Evolutionary conservation across 768 basidiomycete genomes (phyloP), one percentile per base, ranked within the genome.

Genomic region (Pleurotus djamor): DNA sequence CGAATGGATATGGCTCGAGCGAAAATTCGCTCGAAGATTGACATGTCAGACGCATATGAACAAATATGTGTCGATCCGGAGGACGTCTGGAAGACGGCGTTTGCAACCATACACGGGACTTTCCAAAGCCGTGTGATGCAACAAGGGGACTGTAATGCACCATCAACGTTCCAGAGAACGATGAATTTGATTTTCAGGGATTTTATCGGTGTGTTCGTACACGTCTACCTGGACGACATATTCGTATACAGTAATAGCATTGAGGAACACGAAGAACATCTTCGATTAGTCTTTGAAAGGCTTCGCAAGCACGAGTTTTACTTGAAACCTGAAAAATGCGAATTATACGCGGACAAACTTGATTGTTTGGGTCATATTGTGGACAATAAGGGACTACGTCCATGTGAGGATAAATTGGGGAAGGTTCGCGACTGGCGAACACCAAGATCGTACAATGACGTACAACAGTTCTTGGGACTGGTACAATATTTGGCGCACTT

Each of bases 191-290:
- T 81, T n/a, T 79, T 83, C 48, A 59, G 68, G 1, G 69, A 76
- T 0, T 51, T 64, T 14, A 72, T 82, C 3, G 76, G 77, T 0
- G 21, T 44, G 7, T 79, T 76, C 57, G 35, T 81, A 6, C 73
- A 81, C 48, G 69, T 76, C 2, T 82, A 80, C 58, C 62, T 82
- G 0, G 79, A 82, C 58, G 75, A 82, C 61, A 71, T 81, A 3
- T 74, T 80, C 47, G 65, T 80, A 0, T 80, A 61, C 60, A 74
- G 72, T 0, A 59, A 74, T 13, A 63, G 70, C 0, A 61, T 77
- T 2, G 71, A 73, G 17, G 78, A 79, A 0, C 79, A 81, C 52
- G 64, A 72, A 35, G 14, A 63, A 10, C 69, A 77, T 61, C 61
- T 81, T 0, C 37, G 58, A 1, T 37, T 67, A 1, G 68, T 79